These are phyloP conservation scores for Micractinium sp. DNA, from an alignment of 139 green algal species.

Conservation along the genomic window DNA sequence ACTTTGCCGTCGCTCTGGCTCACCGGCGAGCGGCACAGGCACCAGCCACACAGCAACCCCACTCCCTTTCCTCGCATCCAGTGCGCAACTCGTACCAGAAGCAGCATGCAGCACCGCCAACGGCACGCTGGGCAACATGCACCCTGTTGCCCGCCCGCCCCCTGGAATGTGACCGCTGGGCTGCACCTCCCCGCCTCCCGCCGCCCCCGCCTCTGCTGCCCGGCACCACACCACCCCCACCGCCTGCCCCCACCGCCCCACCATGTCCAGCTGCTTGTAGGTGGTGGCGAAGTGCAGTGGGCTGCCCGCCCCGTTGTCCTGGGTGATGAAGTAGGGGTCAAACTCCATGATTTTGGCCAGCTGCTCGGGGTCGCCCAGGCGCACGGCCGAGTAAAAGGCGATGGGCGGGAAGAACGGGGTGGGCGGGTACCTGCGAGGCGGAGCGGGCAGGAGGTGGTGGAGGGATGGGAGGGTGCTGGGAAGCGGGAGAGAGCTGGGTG, in stretches of 20 bases:
- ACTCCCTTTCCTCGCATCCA: too few relatives aligned
- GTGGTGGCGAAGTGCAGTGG: conserved; percentile 93
- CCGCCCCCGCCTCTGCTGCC: neutral
- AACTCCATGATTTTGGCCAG: conserved; percentile 84
- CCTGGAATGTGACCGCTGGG: neutral
- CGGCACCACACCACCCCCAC: neutral
- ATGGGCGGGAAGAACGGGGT: conserved; percentile 79
- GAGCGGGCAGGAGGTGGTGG: neutral
- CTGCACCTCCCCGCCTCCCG: neutral
- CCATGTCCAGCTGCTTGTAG: conserved; percentile 96
- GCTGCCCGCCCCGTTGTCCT: conserved; percentile 92
- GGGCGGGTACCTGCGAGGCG: conserved; percentile 69
- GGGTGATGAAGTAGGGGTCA: conserved; percentile 92
- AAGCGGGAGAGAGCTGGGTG: neutral
- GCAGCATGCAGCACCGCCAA: neutral
- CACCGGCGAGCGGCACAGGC: too few relatives aligned
- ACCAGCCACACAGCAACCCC: too few relatives aligned
- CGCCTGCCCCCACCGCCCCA: conserved; percentile 17
- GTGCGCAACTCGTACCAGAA: neutral
- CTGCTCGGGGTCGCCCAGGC: conserved; percentile 85
- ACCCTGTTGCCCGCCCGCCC: neutral
- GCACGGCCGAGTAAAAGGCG: conserved; percentile 82
- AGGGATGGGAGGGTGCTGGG: neutral
- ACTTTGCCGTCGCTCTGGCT: neutral
- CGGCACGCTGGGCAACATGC: neutral